Evolutionary conservation across 2,329 filamentous ascomycete genomes (phyloP).

Genomic region (Scedosporium minutisporum): DNA sequence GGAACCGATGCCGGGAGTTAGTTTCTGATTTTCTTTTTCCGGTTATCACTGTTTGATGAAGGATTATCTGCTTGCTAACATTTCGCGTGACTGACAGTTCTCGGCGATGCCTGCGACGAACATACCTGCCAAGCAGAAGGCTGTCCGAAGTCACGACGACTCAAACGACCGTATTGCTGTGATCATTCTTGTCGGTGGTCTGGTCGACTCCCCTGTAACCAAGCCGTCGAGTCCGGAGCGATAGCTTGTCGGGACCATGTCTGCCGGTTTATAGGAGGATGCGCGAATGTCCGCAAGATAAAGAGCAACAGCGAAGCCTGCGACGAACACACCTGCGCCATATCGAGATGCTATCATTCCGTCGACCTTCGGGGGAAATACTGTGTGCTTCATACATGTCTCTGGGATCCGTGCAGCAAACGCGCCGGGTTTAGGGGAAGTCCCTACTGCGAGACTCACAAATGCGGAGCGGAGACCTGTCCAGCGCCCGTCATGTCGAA

Average conservation of each 20-base stretch:
- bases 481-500: conserved; percentile 1
- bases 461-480: not conserved
- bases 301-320: conserved; percentile 7
- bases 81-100: not conserved
- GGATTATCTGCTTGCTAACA: not conserved
- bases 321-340: conserved; percentile 5
- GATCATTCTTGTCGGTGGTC: conserved; percentile 5
- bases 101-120: conserved; percentile 5
- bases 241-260: conserved; percentile 5
- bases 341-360: not conserved
- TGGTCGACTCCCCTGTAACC: conserved; percentile 6
- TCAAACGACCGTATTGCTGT: conserved; percentile 4
- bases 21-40: not conserved
- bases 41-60: not conserved
- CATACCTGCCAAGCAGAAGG: conserved; percentile 6
- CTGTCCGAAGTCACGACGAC: not conserved
- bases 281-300: conserved; percentile 1
- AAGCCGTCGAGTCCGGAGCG: conserved; percentile 1
- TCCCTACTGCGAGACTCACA: conserved; percentile 6
- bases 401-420: conserved; percentile 6
- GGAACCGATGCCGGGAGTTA: not conserved
- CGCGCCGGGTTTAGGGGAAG: not conserved
- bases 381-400: conserved; percentile 1
- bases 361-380: not conserved
- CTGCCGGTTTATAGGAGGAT: conserved; percentile 2